A percentile compares a stretch with the other conserved stretches of the same genome.
phyloP scores from a whole-genome alignment of 2,329 filamentous ascomycete genomes.

The Akanthomyces muscarius region DNA sequence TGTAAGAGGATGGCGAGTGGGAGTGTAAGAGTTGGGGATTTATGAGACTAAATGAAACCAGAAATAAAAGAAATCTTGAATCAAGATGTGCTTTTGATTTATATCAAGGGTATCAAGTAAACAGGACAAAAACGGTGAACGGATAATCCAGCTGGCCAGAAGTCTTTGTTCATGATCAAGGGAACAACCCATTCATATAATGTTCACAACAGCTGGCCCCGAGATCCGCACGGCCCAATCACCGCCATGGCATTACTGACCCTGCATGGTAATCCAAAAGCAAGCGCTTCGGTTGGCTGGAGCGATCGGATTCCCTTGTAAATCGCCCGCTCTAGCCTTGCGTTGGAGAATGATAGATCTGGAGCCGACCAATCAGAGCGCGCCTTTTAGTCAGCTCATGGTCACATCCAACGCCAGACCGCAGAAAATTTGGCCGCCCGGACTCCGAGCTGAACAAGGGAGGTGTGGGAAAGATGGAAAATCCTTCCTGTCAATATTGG shows the following conservation, averaged over 20 bases:
- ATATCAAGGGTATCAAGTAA: conserved; percentile 1
- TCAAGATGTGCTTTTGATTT: neutral
- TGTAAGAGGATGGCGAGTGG: neutral
- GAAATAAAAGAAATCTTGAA: neutral
- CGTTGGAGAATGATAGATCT: neutral
- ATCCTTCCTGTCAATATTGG: neutral
- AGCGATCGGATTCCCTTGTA: neutral
- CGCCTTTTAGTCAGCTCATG: conserved; percentile 30
- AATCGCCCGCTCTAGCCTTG: conserved; percentile 1
- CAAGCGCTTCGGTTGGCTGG: conserved; percentile 15
- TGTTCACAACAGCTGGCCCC: neutral
- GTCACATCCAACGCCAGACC: neutral
- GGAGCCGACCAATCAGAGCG: conserved; percentile 27
- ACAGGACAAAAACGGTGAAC: neutral
- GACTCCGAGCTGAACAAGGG: neutral
- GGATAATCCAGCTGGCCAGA: neutral
- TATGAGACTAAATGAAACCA: neutral
- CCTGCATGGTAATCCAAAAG: conserved; percentile 13
- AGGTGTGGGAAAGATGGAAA: neutral
- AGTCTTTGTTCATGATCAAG: neutral
- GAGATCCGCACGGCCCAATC: conserved; percentile 9
- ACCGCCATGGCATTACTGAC: neutral
- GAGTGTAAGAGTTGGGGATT: neutral
- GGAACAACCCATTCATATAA: conserved; percentile 12
- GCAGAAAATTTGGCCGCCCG: neutral